phyloP scores from a whole-genome alignment of 2,329 filamentous ascomycete genomes.

The Penicillium thymicola region DNA sequence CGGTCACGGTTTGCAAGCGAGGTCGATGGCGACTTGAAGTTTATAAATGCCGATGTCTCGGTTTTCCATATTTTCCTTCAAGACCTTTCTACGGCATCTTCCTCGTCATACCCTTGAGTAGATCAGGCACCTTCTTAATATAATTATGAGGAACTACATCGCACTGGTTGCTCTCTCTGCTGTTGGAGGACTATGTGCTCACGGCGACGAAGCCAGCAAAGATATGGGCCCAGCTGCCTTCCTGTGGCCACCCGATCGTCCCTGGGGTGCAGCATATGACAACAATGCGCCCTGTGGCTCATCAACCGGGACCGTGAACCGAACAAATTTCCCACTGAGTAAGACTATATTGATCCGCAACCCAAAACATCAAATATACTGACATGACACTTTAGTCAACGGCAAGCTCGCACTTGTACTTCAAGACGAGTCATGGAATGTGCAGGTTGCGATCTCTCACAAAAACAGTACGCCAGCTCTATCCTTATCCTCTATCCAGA shows the following conservation, averaged over 20 bases:
- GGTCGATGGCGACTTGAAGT: background rate
- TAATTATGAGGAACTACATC: constrained; percentile 2
- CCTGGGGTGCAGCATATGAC: constrained; percentile 54
- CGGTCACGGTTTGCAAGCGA: background rate
- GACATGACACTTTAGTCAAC: constrained; percentile 40
- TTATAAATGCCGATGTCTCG: background rate
- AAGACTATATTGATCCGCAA: constrained; percentile 16
- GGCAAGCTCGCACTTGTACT: constrained; percentile 56
- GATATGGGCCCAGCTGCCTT: constrained; percentile 58
- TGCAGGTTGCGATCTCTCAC: constrained; percentile 55
- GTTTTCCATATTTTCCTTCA: background rate
- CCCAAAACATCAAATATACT: background rate
- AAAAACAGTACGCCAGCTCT: constrained; percentile 43
- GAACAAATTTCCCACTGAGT: constrained; percentile 58
- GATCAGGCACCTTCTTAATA: background rate
- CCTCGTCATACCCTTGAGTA: background rate
- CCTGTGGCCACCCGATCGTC: constrained; percentile 58
- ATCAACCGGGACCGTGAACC: constrained; percentile 44
- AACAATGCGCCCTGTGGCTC: constrained; percentile 60
- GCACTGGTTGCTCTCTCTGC: constrained; percentile 9
- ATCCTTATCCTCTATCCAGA: too few relatives aligned
- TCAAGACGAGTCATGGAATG: constrained; percentile 56
- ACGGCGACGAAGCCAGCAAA: constrained; percentile 16
- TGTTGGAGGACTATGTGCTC: background rate
- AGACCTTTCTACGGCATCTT: too few relatives aligned